Conservation (phyloP, 1,139 yeast species). For the Lipomyces yarrowii region DNA sequence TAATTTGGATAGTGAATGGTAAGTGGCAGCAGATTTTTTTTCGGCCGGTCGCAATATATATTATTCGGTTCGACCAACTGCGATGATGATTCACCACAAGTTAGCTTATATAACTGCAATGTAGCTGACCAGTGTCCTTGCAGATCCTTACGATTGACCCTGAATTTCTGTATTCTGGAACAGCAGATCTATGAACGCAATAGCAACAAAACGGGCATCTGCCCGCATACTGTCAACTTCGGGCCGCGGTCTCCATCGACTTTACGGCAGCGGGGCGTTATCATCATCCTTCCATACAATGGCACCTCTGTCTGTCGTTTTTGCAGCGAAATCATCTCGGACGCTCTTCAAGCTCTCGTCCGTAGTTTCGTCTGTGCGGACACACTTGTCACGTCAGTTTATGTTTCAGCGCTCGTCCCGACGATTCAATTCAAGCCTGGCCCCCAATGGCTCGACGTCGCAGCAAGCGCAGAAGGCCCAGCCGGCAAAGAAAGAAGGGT, state of each 20-base stretch:
- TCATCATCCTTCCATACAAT: not conserved
- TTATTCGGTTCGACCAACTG: not conserved
- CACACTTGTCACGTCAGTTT: not conserved
- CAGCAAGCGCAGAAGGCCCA: not conserved
- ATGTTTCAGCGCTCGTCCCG: not conserved
- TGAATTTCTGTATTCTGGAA: not conserved
- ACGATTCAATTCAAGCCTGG: conserved; percentile 9
- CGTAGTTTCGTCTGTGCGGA: not conserved
- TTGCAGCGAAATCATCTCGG: not conserved
- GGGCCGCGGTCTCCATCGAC: not conserved
- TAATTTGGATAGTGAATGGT: not conserved
- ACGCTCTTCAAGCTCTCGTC: conserved; percentile 3
- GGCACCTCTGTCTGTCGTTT: not conserved
- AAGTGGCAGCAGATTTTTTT: not conserved
- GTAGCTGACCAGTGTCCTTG: not conserved
- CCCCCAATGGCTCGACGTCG: not conserved
- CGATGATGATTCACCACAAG: not conserved
- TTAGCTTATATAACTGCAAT: not conserved
- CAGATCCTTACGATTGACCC: not conserved
- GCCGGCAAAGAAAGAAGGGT: conserved; percentile 10
- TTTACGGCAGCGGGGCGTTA: not conserved
- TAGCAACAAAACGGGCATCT: not conserved
- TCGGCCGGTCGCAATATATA: not conserved
- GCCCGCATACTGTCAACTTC: not conserved
- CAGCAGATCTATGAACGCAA: not conserved